Evolutionary conservation across 352 stramenopile genomes (phyloP).

Genomic region (Phytophthora sp.): DNA sequence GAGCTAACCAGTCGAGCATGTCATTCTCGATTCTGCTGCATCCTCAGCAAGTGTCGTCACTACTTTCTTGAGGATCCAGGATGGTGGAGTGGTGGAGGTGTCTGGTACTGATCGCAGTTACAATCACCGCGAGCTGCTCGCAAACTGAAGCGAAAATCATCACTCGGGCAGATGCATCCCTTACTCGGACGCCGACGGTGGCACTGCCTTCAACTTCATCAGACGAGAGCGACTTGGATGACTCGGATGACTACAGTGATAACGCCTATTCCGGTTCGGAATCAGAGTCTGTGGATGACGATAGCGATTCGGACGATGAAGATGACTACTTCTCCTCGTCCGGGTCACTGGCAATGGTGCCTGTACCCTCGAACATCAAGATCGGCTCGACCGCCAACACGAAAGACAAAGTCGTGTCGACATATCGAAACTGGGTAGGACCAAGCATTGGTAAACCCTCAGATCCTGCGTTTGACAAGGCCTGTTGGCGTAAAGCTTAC

Average conservation of each 20-base stretch:
- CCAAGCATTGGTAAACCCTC: conserved; percentile 6
- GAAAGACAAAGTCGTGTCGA: conserved; percentile 11
- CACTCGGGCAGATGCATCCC: neutral
- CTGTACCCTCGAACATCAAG: conserved; percentile 8
- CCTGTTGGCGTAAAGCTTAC: conserved; percentile 7
- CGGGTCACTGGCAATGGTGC: conserved; percentile 3
- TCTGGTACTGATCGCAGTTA: conserved; percentile 7
- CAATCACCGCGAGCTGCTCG: neutral
- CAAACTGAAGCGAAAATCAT: neutral
- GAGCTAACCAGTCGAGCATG: conserved; percentile 19
- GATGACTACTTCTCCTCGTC: conserved; percentile 4
- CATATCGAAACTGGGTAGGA: conserved; percentile 15
- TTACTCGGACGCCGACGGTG: neutral
- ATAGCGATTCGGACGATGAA: conserved; percentile 6
- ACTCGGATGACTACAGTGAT: conserved; percentile 7
- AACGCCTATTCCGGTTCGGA: neutral
- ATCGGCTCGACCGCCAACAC: conserved; percentile 12
- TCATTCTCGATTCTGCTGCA: conserved; percentile 25
- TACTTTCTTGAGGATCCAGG: neutral
- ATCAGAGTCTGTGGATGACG: neutral
- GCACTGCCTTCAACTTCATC: neutral
- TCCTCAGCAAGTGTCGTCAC: neutral
- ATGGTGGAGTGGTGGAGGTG: conserved; percentile 23
- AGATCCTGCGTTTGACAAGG: conserved; percentile 19
- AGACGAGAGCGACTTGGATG: neutral